Base-by-base conservation (phyloP, 106 monocot species). In the Platanthera zijinensis region DNA sequence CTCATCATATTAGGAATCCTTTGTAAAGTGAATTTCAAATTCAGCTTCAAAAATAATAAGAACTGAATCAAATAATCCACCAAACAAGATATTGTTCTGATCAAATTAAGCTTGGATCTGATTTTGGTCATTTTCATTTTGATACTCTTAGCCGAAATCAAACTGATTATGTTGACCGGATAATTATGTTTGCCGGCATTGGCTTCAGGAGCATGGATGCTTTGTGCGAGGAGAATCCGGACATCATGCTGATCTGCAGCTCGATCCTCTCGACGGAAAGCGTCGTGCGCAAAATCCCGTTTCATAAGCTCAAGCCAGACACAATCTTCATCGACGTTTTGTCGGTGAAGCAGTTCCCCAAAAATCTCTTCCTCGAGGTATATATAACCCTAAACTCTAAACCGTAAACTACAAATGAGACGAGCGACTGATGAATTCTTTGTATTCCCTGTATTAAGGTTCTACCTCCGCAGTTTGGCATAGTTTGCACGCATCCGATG, bases 401-500 rank as follows among this genome's bases (percentile, higher is more conserved):
- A 25, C 25, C 25, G 25, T 25, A 25, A 25, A 25, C 25, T 25
- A 25, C 25, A 25, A 25, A 25, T 25, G 25, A 25, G 25, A 25
- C 0, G 25, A 25, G 25, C 25, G 0, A 25, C 25, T 25, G 25
- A 25, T 25, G 25, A 25, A 74, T 51, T 21, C 39, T 64, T 67
- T 75, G n/a, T 52, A 5, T 75, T 62, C 3, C 14, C 10, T 69
- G 5, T 6, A 52, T 4, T 12, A 28, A 87, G 87, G 78, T 87
- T 57, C 88, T 88, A 8, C 88, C 88, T 6, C 80, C 85, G 8
- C 79, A 84, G 14, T 87, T 85, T 52, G 90, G 87, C 5, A 75
- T 90, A 7, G 77, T 90, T n/a, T 90, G 90, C 79, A 85, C 90
- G 1, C 90, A 90, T 75, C 90, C 90, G 9, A 90, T 90, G 90